A percentile compares a stretch with the other conserved stretches of the same genome.
These are phyloP conservation scores for Pseudoneurospora amorphoporcata DNA, from an alignment of 495 filamentous ascomycete genomes.

Conservation along the genomic window DNA sequence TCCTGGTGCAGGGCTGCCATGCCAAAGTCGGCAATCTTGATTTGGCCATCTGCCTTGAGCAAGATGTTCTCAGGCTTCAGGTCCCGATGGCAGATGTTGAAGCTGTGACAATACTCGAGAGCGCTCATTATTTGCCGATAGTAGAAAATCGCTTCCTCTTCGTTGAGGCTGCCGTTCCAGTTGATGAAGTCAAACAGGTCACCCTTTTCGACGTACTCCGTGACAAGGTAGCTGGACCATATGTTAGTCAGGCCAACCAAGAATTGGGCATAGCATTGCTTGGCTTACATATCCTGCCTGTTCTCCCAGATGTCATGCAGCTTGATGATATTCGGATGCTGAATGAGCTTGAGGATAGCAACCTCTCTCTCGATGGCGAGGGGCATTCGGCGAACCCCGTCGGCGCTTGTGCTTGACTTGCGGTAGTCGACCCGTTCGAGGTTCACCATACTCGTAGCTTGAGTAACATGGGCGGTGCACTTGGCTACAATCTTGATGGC, in stretches of 20 bases:
- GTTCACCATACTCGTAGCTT: conserved; percentile 65
- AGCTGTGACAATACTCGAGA: conserved; percentile 80
- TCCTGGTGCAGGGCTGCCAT: conserved; percentile 90
- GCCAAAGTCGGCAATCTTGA: conserved; percentile 95
- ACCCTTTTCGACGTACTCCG: conserved; percentile 88
- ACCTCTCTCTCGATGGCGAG: conserved; percentile 85
- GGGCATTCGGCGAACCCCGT: conserved; percentile 59
- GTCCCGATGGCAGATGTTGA: conserved; percentile 92
- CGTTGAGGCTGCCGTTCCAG: conserved; percentile 52
- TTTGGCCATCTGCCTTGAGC: conserved; percentile 54
- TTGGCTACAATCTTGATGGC: conserved; percentile 93
- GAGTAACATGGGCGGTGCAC: conserved; percentile 55
- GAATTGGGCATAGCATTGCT: not conserved
- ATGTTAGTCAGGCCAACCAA: conserved; percentile 12
- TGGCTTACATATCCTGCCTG: conserved; percentile 72
- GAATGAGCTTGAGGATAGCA: conserved; percentile 89
- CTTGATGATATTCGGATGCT: conserved; percentile 85
- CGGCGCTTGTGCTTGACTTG: conserved; percentile 29
- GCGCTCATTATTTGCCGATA: conserved; percentile 93
- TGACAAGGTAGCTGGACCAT: conserved; percentile 69
- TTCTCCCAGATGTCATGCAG: conserved; percentile 97
- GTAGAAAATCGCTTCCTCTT: conserved; percentile 69
- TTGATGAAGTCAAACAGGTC: conserved; percentile 82
- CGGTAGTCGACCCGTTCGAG: conserved; percentile 46
- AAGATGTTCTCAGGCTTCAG: conserved; percentile 97